Conservation (phyloP, 306 rosid genomes). For the Prunus mongolica region DNA sequence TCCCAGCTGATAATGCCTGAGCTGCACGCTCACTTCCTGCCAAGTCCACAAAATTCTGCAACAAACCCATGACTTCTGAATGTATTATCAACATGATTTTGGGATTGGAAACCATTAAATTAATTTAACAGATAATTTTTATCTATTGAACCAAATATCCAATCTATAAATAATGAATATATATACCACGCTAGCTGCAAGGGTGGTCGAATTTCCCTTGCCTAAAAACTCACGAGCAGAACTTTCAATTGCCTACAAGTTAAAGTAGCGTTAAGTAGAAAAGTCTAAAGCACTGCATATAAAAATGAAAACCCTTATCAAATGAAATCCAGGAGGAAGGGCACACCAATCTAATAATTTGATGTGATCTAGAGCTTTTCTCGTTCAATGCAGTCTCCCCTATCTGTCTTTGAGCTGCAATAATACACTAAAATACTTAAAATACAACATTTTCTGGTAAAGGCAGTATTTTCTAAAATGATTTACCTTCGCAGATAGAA, state of each 20-base stretch:
- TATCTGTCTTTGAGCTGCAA: conserved; percentile 94
- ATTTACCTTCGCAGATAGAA: conserved; percentile 85
- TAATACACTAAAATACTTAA: conserved; percentile 7
- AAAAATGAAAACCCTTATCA: conserved; percentile 1
- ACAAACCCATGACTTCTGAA: conserved; percentile 14
- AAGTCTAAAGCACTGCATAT: conserved; percentile 16
- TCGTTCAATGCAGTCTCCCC: conserved; percentile 94
- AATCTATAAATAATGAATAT: conserved; percentile 12
- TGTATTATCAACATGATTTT: neutral
- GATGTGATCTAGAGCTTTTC: conserved; percentile 97
- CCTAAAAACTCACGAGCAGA: conserved; percentile 94
- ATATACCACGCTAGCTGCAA: conserved; percentile 88
- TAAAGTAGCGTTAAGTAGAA: conserved; percentile 9
- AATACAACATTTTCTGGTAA: conserved; percentile 16
- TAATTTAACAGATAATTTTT: neutral
- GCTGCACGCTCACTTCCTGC: conserved; percentile 99
- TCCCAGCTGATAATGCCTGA: conserved; percentile 88
- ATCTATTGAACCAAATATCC: conserved; percentile 9
- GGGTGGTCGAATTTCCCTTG: conserved; percentile 87
- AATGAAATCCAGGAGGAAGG: conserved; percentile 4
- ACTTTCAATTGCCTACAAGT: conserved; percentile 88
- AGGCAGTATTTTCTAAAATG: conserved; percentile 21
- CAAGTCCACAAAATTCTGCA: conserved; percentile 95
- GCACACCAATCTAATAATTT: conserved; percentile 84
- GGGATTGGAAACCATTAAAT: neutral